phyloP scores from a whole-genome alignment of 805 yeast species.

The Starmerella sp. region DNA sequence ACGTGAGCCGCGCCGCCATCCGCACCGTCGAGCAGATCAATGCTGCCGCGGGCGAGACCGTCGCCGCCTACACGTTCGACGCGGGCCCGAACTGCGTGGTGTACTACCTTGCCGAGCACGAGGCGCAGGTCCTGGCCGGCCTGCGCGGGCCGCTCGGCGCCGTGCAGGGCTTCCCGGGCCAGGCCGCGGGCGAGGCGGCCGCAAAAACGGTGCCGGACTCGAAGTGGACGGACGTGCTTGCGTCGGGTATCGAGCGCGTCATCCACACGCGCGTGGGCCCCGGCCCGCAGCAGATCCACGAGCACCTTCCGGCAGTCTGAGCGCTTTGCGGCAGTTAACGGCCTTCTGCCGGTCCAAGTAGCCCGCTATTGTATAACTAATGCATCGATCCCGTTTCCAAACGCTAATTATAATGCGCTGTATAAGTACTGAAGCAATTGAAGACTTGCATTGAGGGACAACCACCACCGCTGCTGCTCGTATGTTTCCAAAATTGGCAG shows the following conservation, averaged over 20 bases:
- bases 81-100: slow-evolving; percentile 99
- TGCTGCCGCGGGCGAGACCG: slow-evolving; percentile 43
- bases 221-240: slow-evolving; percentile 41
- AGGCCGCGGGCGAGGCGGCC: neutral
- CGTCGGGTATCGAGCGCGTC: slow-evolving; percentile 67
- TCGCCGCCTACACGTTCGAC: slow-evolving; percentile 95
- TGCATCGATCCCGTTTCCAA: too few relatives aligned
- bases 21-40: slow-evolving; percentile 71
- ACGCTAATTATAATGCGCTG: too few relatives aligned
- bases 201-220: neutral
- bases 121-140: slow-evolving; percentile 58
- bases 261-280: slow-evolving; percentile 79
- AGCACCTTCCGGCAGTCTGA: slow-evolving; percentile 15
- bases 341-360: too few relatives aligned
- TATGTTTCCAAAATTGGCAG: too few relatives aligned
- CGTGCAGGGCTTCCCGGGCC: slow-evolving; percentile 41
- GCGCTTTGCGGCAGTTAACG: too few relatives aligned
- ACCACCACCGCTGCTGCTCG: too few relatives aligned
- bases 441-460: too few relatives aligned
- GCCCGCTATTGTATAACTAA: too few relatives aligned
- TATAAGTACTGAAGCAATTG: too few relatives aligned
- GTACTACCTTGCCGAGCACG: slow-evolving; percentile 72
- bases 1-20: slow-evolving; percentile 73
- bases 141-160: slow-evolving; percentile 44
- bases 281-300: slow-evolving; percentile 57